These are phyloP conservation scores for Pseudohyphozyma bogoriensis DNA, from an alignment of 768 basidiomycete genomes.

Conservation along the genomic window DNA sequence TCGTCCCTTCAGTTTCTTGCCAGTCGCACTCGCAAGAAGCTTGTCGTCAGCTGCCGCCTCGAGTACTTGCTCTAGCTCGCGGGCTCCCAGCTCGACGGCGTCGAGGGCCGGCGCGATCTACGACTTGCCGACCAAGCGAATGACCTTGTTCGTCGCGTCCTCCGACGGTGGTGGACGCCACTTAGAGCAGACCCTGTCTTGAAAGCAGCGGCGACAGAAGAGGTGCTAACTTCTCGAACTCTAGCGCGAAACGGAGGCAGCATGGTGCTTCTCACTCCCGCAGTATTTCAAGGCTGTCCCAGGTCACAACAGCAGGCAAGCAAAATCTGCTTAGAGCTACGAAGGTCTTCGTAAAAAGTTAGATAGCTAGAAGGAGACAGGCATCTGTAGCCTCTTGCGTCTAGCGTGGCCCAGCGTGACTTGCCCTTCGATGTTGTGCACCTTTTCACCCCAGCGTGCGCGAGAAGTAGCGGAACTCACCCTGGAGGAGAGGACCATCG, in stretches of 20 bases:
- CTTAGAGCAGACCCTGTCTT: slow-evolving; percentile 59
- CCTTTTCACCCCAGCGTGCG: too few species aligned
- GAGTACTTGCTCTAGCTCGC: slow-evolving; percentile 42
- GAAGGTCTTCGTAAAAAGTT: too few species aligned
- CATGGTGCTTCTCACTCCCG: slow-evolving; percentile 12
- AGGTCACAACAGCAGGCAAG: too few species aligned
- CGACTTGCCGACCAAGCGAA: slow-evolving; percentile 69
- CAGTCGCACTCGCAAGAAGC: slow-evolving; percentile 29
- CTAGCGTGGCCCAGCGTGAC: too few species aligned
- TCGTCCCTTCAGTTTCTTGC: slow-evolving; percentile 23
- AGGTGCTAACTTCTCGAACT: slow-evolving; percentile 73
- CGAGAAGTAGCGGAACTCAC: too few species aligned
- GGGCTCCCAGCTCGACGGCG: slow-evolving; percentile 69
- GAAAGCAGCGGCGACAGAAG: slow-evolving; percentile 80
- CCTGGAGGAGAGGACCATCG: too few species aligned
- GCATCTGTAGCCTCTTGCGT: too few species aligned
- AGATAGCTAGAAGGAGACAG: too few species aligned
- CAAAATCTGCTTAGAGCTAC: too few species aligned
- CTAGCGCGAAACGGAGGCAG: not conserved
- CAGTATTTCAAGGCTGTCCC: too few species aligned
- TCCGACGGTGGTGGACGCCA: slow-evolving; percentile 65
- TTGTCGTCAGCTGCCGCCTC: slow-evolving; percentile 52
- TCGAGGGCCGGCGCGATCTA: slow-evolving; percentile 55
- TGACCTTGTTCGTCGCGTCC: slow-evolving; percentile 50
- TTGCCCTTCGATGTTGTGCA: too few species aligned